Percentiles rank a stretch among this genome's conserved stretches.
Evolutionary conservation across 2,329 filamentous ascomycete genomes (phyloP).

Genomic region (Colletotrichum scovillei): DNA sequence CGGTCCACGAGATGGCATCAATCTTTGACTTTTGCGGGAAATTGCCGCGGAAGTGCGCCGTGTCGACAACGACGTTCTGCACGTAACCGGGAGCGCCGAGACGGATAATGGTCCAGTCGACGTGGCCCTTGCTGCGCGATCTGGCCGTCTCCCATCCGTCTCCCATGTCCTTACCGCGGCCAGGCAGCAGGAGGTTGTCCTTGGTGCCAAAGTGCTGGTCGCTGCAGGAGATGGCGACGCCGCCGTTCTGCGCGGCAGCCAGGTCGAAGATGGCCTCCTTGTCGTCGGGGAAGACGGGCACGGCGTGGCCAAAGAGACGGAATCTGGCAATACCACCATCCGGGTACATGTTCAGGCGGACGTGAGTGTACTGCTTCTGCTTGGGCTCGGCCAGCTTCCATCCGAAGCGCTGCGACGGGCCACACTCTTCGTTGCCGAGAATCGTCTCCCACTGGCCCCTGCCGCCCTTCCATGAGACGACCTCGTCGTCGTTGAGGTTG

Average conservation of each 20-base stretch:
- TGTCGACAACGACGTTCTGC: constrained; percentile 79
- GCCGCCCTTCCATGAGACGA: constrained; percentile 69
- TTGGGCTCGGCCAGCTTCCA: constrained; percentile 74
- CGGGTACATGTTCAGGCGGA: constrained; percentile 85
- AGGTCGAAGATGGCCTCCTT: constrained; percentile 77
- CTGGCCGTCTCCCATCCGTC: constrained; percentile 89
- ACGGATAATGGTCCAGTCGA: constrained; percentile 84
- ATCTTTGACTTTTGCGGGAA: constrained; percentile 82
- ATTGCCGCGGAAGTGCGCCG: constrained; percentile 86
- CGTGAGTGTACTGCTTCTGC: constrained; percentile 79
- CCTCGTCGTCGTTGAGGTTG: constrained; percentile 70
- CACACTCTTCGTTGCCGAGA: constrained; percentile 76
- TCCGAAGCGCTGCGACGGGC: constrained; percentile 77
- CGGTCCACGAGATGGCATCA: constrained; percentile 68
- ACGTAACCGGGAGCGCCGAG: constrained; percentile 75
- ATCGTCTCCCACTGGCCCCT: constrained; percentile 78
- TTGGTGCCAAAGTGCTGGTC: constrained; percentile 89
- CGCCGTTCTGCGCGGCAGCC: constrained; percentile 82
- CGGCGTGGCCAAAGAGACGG: constrained; percentile 79
- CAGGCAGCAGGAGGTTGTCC: constrained; percentile 83
- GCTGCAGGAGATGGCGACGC: constrained; percentile 78
- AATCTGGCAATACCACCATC: constrained; percentile 88
- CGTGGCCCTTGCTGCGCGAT: constrained; percentile 76
- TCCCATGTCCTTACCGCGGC: constrained; percentile 85
- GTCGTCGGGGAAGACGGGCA: constrained; percentile 80